Evolutionary conservation across 352 stramenopile genomes (phyloP), one percentile per base, ranked within the genome.

Genomic region (Thalassiosira mediterranea): DNA sequence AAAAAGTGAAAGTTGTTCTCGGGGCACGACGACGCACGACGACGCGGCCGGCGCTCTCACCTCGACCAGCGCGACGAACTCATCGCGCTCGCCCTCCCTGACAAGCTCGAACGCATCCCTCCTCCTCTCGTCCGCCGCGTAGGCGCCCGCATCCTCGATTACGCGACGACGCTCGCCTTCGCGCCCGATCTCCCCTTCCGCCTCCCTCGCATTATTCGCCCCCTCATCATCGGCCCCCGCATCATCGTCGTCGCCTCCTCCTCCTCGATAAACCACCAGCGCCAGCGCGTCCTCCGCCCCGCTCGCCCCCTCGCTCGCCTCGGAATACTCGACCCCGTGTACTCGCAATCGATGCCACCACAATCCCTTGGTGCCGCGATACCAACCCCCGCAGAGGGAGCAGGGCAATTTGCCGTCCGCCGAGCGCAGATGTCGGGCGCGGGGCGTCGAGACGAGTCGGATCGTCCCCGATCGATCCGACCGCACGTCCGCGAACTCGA

Each of bases 301-400:
- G 11, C 59, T 34, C n/a, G 82, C 79, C 17, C 69, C 46, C 23
- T 72, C 68, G 4, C 69, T 65, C 21, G 74, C 78, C 28, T 56
- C 54, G 8, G 79, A 68, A 78, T 90, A 72, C 21, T 80, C 64
- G 19, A 78, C 64, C 10, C 67, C 60, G 72, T 92, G 87, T 51
- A 69, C 56, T 48, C 70, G 51, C 31, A 88, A 65, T 62, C 82
- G 74, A 78, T 92, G 86, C 86, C 86, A 88, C 81, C 86, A 90
- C 28, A 90, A 69, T 40, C 83, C 83, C 56, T 92, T 92, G 31
- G 72, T 65, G 23, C 87, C 87, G 40, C 84, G 87, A 48, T 56
- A 87, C 87, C 87, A 92, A 47, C 87, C 76, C 0, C 60, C 62
- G 63, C 87, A 92, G 11, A 72, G 23, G 7, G 79, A 71, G 83